phyloP scores from a whole-genome alignment of 768 basidiomycete genomes.

The Austroboletus festivus region DNA sequence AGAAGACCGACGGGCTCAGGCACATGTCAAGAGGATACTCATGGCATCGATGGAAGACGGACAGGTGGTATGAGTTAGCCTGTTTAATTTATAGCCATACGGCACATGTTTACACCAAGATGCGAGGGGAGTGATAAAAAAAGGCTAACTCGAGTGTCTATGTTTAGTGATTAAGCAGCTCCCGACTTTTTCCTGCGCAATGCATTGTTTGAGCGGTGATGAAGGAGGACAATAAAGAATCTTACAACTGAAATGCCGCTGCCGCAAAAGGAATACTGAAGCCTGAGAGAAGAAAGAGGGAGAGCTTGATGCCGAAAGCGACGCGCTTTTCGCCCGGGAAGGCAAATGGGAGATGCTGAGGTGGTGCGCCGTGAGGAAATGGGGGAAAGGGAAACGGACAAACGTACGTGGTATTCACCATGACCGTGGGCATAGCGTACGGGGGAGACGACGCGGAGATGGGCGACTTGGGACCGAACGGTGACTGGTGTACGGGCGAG shows the following conservation, averaged over 20 bases:
- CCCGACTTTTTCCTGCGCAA: slow-evolving; percentile 40
- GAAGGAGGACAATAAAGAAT: slow-evolving; percentile 1
- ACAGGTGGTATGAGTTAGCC: slow-evolving; percentile 12
- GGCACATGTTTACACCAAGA: slow-evolving; percentile 7
- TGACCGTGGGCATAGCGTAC: slow-evolving; percentile 51
- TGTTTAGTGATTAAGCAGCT: slow-evolving; percentile 17
- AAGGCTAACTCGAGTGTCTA: slow-evolving; percentile 4
- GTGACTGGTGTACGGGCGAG: slow-evolving; percentile 42
- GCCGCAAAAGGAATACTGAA: slow-evolving; percentile 70
- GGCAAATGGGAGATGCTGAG: slow-evolving; percentile 57
- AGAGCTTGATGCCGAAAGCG: slow-evolving; percentile 38
- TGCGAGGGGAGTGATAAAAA: neutral
- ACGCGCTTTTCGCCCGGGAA: slow-evolving; percentile 49
- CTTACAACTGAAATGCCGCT: slow-evolving; percentile 62
- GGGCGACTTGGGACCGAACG: slow-evolving; percentile 39
- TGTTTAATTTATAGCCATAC: slow-evolving; percentile 1
- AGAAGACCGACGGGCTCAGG: slow-evolving; percentile 32
- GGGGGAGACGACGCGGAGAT: slow-evolving; percentile 22
- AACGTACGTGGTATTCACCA: slow-evolving; percentile 48
- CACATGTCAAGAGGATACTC: slow-evolving; percentile 33
- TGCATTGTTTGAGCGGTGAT: slow-evolving; percentile 4
- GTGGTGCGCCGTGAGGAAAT: slow-evolving; percentile 3
- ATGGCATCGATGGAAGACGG: slow-evolving; percentile 23
- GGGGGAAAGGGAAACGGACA: slow-evolving; percentile 1
- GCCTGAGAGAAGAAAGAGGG: slow-evolving; percentile 44